phyloP scores from a whole-genome alignment of 169 alveolate species.

The Eimeria necatrix region DNA sequence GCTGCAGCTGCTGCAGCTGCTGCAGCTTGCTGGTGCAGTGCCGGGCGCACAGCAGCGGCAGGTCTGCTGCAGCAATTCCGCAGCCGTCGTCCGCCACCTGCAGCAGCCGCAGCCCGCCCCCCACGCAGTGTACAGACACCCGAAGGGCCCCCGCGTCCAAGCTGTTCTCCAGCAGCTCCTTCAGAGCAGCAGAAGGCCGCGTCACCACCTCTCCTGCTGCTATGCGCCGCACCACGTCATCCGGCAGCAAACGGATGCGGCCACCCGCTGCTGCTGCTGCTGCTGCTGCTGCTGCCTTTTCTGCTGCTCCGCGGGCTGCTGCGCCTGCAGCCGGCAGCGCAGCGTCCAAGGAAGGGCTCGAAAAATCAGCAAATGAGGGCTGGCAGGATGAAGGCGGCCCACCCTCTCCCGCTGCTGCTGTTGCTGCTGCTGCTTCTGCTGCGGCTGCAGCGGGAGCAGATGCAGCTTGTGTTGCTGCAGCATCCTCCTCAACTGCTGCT shows the following conservation, averaged over 20 bases:
- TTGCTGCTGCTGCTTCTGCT: neutral
- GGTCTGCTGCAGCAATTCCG: conserved; percentile 96
- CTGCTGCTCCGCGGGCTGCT: neutral
- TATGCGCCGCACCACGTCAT: conserved; percentile 94
- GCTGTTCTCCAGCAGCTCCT: conserved; percentile 98
- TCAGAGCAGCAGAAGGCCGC: conserved; percentile 97
- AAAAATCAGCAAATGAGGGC: neutral
- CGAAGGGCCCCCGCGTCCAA: conserved; percentile 97
- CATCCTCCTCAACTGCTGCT: no score
- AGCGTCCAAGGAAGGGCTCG: neutral
- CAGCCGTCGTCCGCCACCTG: conserved; percentile 98
- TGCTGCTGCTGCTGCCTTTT: neutral
- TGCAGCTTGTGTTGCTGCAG: no score
- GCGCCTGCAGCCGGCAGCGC: neutral
- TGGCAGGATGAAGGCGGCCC: neutral
- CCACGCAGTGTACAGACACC: conserved; percentile 91
- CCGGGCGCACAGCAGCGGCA: conserved; percentile 97
- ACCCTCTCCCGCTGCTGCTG: neutral
- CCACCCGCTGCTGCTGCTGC: neutral
- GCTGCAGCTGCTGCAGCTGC: conserved; percentile 91
- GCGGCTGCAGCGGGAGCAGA: neutral
- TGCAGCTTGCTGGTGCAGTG: conserved; percentile 97
- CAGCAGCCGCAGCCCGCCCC: conserved; percentile 95
- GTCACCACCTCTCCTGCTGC: conserved; percentile 99
- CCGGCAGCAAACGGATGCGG: conserved; percentile 89